phyloP scores from a whole-genome alignment of 1,284 basidiomycete genomes.

The Papiliotrema laurentii region DNA sequence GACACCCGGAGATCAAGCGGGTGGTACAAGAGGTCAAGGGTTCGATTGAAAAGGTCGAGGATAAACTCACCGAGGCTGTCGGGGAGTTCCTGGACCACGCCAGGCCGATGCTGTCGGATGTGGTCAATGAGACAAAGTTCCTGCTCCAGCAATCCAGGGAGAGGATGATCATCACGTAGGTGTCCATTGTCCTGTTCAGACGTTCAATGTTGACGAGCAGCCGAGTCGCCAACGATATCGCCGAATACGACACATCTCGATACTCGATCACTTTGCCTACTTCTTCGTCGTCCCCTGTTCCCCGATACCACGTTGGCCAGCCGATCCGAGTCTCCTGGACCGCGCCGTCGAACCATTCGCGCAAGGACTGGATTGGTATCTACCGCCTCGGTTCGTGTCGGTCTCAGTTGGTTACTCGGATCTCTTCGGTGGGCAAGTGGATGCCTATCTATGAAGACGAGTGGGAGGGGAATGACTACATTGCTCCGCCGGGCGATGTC shows the following conservation, averaged over 20 bases:
- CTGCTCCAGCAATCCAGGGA: constrained; percentile 87
- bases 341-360: constrained; percentile 79
- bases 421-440: constrained; percentile 89
- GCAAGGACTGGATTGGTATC: constrained; percentile 96
- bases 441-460: constrained; percentile 84
- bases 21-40: constrained; percentile 86
- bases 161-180: constrained; percentile 78
- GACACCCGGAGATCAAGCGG: constrained; percentile 68
- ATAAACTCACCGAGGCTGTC: constrained; percentile 81
- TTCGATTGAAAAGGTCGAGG: constrained; percentile 90
- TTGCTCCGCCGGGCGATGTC: constrained; percentile 50
- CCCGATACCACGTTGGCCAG: constrained; percentile 82
- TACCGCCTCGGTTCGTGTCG: constrained; percentile 87
- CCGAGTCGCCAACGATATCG: constrained; percentile 74
- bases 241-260: constrained; percentile 69
- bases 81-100: constrained; percentile 86
- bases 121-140: constrained; percentile 86
- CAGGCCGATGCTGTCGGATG: constrained; percentile 64
- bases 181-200: constrained; percentile 11
- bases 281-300: constrained; percentile 42
- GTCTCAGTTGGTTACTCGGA: constrained; percentile 73
- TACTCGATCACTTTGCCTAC: constrained; percentile 64
- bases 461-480: constrained; percentile 80
- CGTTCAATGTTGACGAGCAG: constrained; percentile 48
- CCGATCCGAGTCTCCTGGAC: constrained; percentile 82